phyloP scores from a whole-genome alignment of 1,284 basidiomycete species.

The Cutaneotrichosporon dermatis region DNA sequence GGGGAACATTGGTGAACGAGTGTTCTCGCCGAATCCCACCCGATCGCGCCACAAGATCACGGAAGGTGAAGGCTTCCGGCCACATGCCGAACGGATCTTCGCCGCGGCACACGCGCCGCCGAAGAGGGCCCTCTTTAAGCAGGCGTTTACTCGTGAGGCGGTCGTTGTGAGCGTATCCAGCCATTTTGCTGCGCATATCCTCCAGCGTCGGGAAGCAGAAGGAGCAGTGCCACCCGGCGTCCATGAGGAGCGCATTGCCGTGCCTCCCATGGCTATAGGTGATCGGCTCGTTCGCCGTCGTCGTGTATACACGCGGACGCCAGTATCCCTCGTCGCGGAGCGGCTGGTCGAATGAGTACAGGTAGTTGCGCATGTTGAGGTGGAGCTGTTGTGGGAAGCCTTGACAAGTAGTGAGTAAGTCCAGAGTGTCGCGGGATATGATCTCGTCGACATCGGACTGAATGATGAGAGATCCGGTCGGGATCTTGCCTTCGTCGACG shows the following conservation, averaged over 20 bases:
- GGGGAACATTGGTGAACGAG: too few relatives aligned
- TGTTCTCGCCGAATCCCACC: too few relatives aligned
- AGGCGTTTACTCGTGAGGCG: conserved; percentile 19
- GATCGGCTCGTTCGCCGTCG: too few relatives aligned
- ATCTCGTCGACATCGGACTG: conserved; percentile 70
- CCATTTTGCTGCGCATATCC: conserved; percentile 33
- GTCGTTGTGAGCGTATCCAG: conserved; percentile 32
- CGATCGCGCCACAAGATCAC: too few relatives aligned
- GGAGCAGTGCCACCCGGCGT: conserved; percentile 55
- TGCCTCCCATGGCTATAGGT: conserved; percentile 38
- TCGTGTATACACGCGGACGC: conserved; percentile 48
- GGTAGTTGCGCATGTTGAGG: conserved; percentile 61
- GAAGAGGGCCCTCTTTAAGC: conserved; percentile 12
- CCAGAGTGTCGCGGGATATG: conserved; percentile 57
- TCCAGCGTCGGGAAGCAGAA: conserved; percentile 29
- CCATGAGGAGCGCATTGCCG: conserved; percentile 56
- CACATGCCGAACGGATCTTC: conserved; percentile 33
- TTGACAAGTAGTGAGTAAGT: conserved; percentile 57
- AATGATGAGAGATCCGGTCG: too few relatives aligned
- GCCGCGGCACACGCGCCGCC: conserved; percentile 24
- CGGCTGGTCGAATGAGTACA: conserved; percentile 64
- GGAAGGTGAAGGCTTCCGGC: conserved; percentile 10
- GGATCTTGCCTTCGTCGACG: too few relatives aligned
- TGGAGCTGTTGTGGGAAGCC: conserved; percentile 54
- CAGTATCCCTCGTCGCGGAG: conserved; percentile 52